phyloP scores from a whole-genome alignment of 805 yeast species.

The Hyphopichia homilentoma region DNA sequence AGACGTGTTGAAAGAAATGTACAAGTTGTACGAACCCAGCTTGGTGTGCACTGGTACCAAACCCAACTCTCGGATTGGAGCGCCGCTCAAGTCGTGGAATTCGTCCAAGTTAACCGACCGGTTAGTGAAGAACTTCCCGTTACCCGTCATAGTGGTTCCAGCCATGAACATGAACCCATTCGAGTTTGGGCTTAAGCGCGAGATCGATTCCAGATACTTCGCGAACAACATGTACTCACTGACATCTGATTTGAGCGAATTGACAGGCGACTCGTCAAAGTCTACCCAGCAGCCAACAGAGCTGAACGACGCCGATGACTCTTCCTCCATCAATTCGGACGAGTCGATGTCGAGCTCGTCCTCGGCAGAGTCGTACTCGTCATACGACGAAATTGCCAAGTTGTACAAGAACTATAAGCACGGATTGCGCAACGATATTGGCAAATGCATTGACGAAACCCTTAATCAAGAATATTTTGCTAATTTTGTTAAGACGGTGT shows the following conservation, averaged over 20 bases:
- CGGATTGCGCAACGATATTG: constrained; percentile 14
- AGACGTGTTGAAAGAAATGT: constrained; percentile 55
- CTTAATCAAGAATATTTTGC: constrained; percentile 25
- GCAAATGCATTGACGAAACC: constrained; percentile 9
- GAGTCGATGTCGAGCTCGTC: constrained; percentile 17
- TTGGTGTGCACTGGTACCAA: constrained; percentile 55
- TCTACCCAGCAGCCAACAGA: neutral
- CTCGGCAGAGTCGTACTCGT: constrained; percentile 30
- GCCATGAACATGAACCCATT: constrained; percentile 54
- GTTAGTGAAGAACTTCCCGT: constrained; percentile 57
- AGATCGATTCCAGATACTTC: constrained; percentile 14
- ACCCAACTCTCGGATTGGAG: constrained; percentile 37
- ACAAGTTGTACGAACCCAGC: constrained; percentile 58
- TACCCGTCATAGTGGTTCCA: constrained; percentile 67
- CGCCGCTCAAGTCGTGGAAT: constrained; percentile 57
- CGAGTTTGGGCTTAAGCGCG: constrained; percentile 41
- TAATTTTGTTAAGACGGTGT: constrained; percentile 22
- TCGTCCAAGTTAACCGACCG: constrained; percentile 63
- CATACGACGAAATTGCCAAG: constrained; percentile 37
- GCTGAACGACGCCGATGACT: constrained; percentile 4
- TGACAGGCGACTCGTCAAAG: neutral
- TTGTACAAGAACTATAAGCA: constrained; percentile 26
- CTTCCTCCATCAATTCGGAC: constrained; percentile 14
- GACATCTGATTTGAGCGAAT: neutral
- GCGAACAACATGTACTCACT: neutral